Evolutionary conservation across 2,329 filamentous ascomycete genomes (phyloP).

Genomic region (Cladosporium velox): DNA sequence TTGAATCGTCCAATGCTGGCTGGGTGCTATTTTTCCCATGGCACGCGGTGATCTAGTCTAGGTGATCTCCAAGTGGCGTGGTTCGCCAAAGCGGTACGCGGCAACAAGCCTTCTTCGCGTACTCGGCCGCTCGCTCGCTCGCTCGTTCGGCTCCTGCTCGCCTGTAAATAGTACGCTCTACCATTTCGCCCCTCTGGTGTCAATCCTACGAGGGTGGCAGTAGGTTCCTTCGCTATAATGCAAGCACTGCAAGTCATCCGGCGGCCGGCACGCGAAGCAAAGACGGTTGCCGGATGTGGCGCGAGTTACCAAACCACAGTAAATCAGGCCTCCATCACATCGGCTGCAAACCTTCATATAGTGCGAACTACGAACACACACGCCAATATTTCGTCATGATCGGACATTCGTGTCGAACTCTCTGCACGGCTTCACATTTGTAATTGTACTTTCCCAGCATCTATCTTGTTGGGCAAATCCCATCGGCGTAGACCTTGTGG

Average conservation of each 20-base stretch:
- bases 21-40: not conserved
- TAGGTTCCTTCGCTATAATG: not conserved
- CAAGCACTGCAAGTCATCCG: not conserved
- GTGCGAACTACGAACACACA: not conserved
- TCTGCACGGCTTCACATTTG: not conserved
- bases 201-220: not conserved
- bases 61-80: not conserved
- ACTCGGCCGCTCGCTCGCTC: slow-evolving; percentile 15
- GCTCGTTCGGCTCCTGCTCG: slow-evolving; percentile 22
- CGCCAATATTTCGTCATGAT: not conserved
- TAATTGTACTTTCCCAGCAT: not conserved
- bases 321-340: not conserved
- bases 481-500: not conserved
- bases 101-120: slow-evolving; percentile 6
- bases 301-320: not conserved
- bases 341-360: not conserved
- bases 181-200: no score
- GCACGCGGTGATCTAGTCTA: not conserved
- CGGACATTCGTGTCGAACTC: not conserved
- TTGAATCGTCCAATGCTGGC: not conserved
- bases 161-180: no score
- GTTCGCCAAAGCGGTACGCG: not conserved
- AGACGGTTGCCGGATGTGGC: not conserved
- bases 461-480: not conserved
- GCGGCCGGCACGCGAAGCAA: not conserved